Evolutionary conservation across 1,284 basidiomycete genomes (phyloP).

Genomic region (Moesziomyces parantarcticus): DNA sequence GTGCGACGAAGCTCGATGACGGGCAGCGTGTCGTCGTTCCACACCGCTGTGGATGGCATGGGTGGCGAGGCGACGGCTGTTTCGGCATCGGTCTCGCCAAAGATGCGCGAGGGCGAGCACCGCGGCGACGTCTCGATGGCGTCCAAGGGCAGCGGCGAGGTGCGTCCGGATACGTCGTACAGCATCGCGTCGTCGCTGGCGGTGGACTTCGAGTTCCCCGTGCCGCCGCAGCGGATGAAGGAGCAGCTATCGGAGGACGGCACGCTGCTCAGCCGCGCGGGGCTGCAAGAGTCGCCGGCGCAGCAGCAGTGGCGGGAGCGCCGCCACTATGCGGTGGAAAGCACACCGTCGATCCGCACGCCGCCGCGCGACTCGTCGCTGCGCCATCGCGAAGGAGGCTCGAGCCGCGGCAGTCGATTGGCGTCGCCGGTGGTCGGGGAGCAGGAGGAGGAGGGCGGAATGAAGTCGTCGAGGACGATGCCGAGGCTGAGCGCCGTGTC

Average conservation of each 20-base stretch:
- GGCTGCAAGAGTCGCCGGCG: conserved; percentile 24
- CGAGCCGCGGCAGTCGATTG: background rate
- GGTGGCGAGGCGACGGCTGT: background rate
- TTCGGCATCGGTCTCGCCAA: conserved; percentile 4
- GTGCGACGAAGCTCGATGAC: conserved; percentile 18
- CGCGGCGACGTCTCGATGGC: conserved; percentile 3
- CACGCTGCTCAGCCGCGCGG: conserved; percentile 38
- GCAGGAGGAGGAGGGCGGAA: background rate
- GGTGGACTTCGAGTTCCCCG: conserved; percentile 48
- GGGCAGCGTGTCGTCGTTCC: conserved; percentile 27
- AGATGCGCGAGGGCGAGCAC: too few relatives aligned
- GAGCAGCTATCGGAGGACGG: conserved; percentile 50
- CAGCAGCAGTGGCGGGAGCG: conserved; percentile 18
- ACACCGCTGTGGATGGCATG: conserved; percentile 23
- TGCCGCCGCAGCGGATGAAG: conserved; percentile 37
- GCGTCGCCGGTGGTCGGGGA: background rate
- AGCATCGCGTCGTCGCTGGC: conserved; percentile 41
- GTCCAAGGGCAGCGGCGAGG: conserved; percentile 6
- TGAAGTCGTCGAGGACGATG: conserved; percentile 15
- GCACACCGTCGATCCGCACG: background rate
- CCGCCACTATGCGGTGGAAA: conserved; percentile 11
- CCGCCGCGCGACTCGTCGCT: conserved; percentile 33
- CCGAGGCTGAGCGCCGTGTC: conserved; percentile 16
- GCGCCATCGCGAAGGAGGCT: conserved; percentile 9
- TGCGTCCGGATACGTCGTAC: conserved; percentile 27